These are phyloP conservation scores for Suillus weaverae DNA, from an alignment of 768 basidiomycete species.

Conservation along the genomic window DNA sequence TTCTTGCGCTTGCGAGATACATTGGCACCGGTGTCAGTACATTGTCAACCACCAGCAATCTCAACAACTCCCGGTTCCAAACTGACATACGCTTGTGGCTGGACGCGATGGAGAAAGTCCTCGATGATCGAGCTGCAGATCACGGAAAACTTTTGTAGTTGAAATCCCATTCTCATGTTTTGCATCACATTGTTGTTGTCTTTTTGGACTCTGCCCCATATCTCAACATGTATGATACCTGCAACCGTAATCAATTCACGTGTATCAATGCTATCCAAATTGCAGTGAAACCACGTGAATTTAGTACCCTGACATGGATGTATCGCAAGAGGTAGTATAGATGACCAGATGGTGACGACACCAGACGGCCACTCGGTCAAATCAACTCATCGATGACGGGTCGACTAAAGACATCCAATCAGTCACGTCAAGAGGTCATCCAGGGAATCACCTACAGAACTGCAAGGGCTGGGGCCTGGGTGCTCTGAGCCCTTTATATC, in stretches of 20 bases:
- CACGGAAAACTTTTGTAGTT: constrained; percentile 44
- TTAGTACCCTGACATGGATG: not conserved
- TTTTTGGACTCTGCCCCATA: constrained; percentile 11
- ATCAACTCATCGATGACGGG: not conserved
- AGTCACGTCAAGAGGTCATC: not conserved
- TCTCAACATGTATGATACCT: constrained; percentile 5
- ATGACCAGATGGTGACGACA: not conserved
- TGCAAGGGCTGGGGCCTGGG: constrained; percentile 4
- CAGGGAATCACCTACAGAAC: not conserved
- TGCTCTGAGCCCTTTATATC: constrained; percentile 2
- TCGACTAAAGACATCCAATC: not conserved
- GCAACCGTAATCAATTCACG: not conserved
- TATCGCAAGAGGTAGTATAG: not conserved
- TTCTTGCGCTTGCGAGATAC: constrained; percentile 85
- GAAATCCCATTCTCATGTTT: not conserved
- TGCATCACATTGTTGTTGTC: constrained; percentile 14
- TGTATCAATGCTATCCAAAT: not conserved
- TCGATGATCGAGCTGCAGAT: constrained; percentile 57
- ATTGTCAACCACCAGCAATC: constrained; percentile 18
- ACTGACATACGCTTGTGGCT: constrained; percentile 71
- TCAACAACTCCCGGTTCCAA: constrained; percentile 11
- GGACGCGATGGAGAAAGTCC: constrained; percentile 78
- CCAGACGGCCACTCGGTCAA: too few relatives aligned
- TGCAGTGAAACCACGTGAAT: not conserved
- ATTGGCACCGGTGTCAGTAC: constrained; percentile 51